phyloP scores from a whole-genome alignment of 2,329 filamentous ascomycete genomes.

The Xylariaceae sp. region DNA sequence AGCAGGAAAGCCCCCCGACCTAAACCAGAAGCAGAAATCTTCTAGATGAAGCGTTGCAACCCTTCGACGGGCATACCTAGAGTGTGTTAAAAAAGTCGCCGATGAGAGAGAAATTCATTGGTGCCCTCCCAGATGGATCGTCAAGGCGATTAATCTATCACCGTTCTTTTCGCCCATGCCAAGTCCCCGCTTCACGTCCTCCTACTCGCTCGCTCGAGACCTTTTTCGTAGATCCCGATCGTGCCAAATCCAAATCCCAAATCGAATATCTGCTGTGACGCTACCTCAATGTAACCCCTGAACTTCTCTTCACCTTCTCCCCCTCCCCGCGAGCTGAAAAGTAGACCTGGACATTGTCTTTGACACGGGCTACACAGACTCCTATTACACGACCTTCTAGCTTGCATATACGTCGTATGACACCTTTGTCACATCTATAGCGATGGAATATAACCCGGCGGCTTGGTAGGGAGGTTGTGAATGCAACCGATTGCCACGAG shows the following conservation, averaged over 20 bases:
- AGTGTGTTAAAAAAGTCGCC: neutral
- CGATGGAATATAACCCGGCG: neutral
- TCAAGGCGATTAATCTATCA: neutral
- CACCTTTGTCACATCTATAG: too few relatives aligned
- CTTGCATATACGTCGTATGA: neutral
- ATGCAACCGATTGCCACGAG: slow-evolving; percentile 14
- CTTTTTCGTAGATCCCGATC: neutral
- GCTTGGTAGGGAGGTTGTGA: slow-evolving; percentile 10
- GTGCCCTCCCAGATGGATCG: neutral
- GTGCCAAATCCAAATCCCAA: neutral
- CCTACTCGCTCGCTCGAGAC: neutral
- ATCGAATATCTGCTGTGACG: neutral
- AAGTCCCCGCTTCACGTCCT: neutral
- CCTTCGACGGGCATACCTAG: slow-evolving; percentile 1
- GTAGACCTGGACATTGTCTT: neutral
- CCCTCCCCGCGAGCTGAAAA: neutral
- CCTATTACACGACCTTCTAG: too few relatives aligned
- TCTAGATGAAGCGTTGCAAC: slow-evolving; percentile 20
- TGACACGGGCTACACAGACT: too few relatives aligned
- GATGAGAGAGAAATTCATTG: too few relatives aligned
- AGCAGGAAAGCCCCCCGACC: neutral
- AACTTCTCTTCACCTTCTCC: neutral
- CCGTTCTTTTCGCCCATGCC: neutral
- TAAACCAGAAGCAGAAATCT: slow-evolving; percentile 21
- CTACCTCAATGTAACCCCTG: neutral